Percentiles rank a stretch among this genome's conserved stretches.
These are phyloP conservation scores for Rauvolfia tetraphylla DNA, from an alignment of 257 asterid species.

Conservation along the genomic window DNA sequence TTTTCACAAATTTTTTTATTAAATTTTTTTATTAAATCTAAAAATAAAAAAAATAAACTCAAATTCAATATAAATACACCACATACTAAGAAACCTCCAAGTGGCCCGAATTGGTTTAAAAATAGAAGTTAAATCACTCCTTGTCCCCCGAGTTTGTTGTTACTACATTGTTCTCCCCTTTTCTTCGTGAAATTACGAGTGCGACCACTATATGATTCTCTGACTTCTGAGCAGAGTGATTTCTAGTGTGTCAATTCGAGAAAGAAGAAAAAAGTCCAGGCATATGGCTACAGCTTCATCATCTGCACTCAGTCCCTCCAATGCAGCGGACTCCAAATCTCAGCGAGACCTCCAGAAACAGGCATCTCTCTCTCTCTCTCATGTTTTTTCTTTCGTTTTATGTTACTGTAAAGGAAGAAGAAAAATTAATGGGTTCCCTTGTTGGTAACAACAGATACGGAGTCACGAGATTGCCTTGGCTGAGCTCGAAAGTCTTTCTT, in stretches of 20 bases:
- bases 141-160: neutral
- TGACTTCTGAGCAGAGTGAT: no score
- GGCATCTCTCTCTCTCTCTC: neutral
- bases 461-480: slow-evolving; percentile 71
- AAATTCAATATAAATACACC: no score
- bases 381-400: neutral
- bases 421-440: neutral
- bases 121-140: no score
- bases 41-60: no score
- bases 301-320: slow-evolving; percentile 4
- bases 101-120: no score
- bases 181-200: neutral
- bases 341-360: slow-evolving; percentile 17
- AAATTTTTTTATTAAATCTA: no score
- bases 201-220: neutral
- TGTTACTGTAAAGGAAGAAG: neutral
- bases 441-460: slow-evolving; percentile 34
- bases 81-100: no score
- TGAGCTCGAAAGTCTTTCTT: slow-evolving; percentile 56
- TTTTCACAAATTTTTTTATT: no score
- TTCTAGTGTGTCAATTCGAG: neutral
- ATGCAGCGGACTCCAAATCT: slow-evolving; percentile 7
- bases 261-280: neutral
- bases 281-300: slow-evolving; percentile 17
- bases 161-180: neutral